These are phyloP conservation scores for Teunomyces funiuensis DNA, from an alignment of 805 yeast genomes.

Conservation along the genomic window DNA sequence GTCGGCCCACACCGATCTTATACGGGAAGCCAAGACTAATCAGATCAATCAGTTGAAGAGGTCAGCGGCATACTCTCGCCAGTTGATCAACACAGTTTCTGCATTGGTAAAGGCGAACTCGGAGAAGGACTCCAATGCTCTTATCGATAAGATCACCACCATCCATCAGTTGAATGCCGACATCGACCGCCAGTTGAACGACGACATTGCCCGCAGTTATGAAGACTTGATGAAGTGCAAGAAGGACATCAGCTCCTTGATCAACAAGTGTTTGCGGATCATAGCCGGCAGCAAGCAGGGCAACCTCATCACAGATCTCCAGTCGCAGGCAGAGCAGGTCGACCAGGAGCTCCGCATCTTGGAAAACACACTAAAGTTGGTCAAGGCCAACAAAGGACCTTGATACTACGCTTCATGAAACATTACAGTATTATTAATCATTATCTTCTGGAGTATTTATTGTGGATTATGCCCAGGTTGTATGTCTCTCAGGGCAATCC, in stretches of 20 bases:
- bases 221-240: slow-evolving; percentile 15
- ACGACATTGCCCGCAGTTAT: slow-evolving; percentile 27
- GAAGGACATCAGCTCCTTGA: slow-evolving; percentile 10
- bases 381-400: slow-evolving; percentile 11
- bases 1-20: slow-evolving; percentile 24
- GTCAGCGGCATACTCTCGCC: slow-evolving; percentile 26
- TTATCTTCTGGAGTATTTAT: too few relatives aligned
- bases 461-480: too few relatives aligned
- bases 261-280: slow-evolving; percentile 8
- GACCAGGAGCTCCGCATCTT: slow-evolving; percentile 73
- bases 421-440: not conserved
- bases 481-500: slow-evolving; percentile 35
- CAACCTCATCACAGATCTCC: slow-evolving; percentile 10
- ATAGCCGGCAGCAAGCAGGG: slow-evolving; percentile 1
- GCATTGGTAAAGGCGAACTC: slow-evolving; percentile 29
- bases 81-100: slow-evolving; percentile 22
- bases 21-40: slow-evolving; percentile 33
- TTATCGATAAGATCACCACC: slow-evolving; percentile 34
- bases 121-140: slow-evolving; percentile 16
- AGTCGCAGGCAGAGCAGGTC: slow-evolving; percentile 56
- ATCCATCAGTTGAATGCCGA: slow-evolving; percentile 39
- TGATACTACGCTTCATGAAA: not conserved
- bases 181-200: slow-evolving; percentile 35
- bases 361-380: slow-evolving; percentile 49
- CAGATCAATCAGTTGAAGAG: slow-evolving; percentile 29